These are phyloP conservation scores for Penicillium verhagenii DNA, from an alignment of 495 filamentous ascomycete genomes.

Conservation along the genomic window DNA sequence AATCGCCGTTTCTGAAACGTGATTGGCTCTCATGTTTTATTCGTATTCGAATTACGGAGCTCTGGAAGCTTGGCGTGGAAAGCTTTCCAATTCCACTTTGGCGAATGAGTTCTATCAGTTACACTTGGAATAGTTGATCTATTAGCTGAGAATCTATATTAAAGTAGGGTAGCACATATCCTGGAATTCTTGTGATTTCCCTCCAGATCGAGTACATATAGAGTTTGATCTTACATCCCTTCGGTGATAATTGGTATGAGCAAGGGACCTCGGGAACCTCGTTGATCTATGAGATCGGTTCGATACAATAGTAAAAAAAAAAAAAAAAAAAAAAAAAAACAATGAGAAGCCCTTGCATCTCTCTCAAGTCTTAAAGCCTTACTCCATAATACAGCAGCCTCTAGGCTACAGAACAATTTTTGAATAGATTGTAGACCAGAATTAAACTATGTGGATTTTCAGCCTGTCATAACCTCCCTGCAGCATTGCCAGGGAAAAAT, in stretches of 20 bases:
- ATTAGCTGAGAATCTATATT: too few relatives aligned
- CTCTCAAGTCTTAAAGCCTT: too few relatives aligned
- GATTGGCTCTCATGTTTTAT: background rate
- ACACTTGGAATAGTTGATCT: too few relatives aligned
- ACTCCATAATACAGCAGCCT: too few relatives aligned
- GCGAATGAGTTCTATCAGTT: too few relatives aligned
- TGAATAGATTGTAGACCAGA: too few relatives aligned
- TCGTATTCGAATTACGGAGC: slow-evolving; percentile 9
- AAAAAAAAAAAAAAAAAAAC: too few relatives aligned
- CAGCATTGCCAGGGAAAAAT: slow-evolving; percentile 7
- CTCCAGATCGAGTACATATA: background rate
- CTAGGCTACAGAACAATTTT: slow-evolving; percentile 1
- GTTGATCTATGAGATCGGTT: background rate
- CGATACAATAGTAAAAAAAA: too few relatives aligned
- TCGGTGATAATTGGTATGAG: slow-evolving; percentile 6
- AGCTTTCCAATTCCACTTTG: too few relatives aligned
- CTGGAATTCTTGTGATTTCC: background rate
- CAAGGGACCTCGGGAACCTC: slow-evolving; percentile 2
- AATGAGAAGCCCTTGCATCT: background rate
- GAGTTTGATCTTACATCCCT: background rate
- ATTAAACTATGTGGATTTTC: slow-evolving; percentile 11
- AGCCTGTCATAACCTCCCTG: slow-evolving; percentile 2
- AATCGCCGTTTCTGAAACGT: background rate
- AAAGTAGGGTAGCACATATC: background rate
- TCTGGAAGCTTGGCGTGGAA: slow-evolving; percentile 1